phyloP scores from a whole-genome alignment of 2,329 filamentous ascomycete genomes.

The Rutstroemia sp. region DNA sequence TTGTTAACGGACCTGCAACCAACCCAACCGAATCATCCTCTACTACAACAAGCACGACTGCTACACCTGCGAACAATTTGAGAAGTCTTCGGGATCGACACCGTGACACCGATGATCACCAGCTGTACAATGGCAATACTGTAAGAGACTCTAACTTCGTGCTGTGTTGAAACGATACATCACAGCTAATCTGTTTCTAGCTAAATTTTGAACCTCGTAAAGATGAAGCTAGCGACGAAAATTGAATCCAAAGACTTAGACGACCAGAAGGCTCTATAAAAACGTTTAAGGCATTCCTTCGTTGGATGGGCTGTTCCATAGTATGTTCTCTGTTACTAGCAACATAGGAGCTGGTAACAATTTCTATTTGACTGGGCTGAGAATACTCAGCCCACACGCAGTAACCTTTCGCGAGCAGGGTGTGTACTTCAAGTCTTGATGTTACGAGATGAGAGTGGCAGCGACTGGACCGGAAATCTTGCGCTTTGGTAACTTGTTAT shows the following conservation, averaged over 20 bases:
- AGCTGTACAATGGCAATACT: conserved; percentile 89
- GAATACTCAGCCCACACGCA: no score
- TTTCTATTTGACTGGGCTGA: no score
- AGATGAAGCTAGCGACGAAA: conserved; percentile 22
- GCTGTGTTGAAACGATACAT: background rate
- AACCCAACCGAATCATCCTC: background rate
- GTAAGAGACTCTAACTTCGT: conserved; percentile 36
- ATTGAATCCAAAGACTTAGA: background rate
- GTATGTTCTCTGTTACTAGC: no score
- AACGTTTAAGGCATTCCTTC: background rate
- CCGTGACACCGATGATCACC: conserved; percentile 49
- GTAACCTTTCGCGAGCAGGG: no score
- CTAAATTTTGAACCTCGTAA: conserved; percentile 27
- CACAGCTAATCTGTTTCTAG: conserved; percentile 11
- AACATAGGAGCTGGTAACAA: no score
- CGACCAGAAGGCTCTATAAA: background rate
- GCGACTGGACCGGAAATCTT: no score
- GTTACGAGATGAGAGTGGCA: no score
- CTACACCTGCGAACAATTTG: conserved; percentile 34
- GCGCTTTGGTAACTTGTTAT: no score
- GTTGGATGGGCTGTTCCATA: no score
- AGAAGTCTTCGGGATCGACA: conserved; percentile 47
- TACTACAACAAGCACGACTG: conserved; percentile 2
- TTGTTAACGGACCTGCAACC: conserved; percentile 27
- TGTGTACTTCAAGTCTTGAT: no score